Evolutionary conservation across 768 basidiomycete genomes (phyloP).

Genomic region (Panus rudis): DNA sequence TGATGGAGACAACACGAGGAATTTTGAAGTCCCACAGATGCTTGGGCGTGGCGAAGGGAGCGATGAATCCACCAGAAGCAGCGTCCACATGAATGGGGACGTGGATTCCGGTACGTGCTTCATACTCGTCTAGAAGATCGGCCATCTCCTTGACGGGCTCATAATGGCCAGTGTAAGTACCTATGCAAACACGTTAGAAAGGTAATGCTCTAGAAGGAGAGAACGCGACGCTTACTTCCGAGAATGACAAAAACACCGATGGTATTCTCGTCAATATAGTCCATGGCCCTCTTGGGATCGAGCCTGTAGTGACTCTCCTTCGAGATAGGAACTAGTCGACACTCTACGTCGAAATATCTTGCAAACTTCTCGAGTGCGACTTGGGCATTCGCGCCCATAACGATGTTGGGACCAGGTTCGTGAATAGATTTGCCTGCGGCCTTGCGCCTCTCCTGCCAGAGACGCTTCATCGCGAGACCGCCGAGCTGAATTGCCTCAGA

Average conservation of each 20-base stretch:
- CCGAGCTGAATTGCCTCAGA: conserved; percentile 71
- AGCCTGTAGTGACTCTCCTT: conserved; percentile 73
- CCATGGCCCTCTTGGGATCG: conserved; percentile 57
- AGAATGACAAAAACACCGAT: conserved; percentile 63
- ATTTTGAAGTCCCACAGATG: conserved; percentile 55
- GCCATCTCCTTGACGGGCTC: conserved; percentile 86
- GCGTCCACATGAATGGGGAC: conserved; percentile 43
- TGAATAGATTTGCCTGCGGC: conserved; percentile 58
- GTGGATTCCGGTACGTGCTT: conserved; percentile 35
- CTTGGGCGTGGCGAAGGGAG: conserved; percentile 51
- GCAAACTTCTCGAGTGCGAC: conserved; percentile 69
- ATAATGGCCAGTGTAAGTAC: conserved; percentile 48
- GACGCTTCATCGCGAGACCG: conserved; percentile 64
- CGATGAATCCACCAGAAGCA: conserved; percentile 56
- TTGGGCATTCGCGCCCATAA: conserved; percentile 65
- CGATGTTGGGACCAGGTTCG: conserved; percentile 58
- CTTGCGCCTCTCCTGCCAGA: conserved; percentile 65
- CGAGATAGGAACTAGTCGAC: conserved; percentile 55
- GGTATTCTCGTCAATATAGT: conserved; percentile 64
- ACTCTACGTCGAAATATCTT: conserved; percentile 61
- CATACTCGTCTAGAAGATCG: conserved; percentile 56
- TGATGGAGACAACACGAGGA: conserved; percentile 53
- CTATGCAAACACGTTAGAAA: too few relatives aligned
- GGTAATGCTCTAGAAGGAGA: neutral
- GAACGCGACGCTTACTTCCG: conserved; percentile 30